Evolutionary conservation across 306 rosid genomes (phyloP).

Genomic region (Malus sylvestris): DNA sequence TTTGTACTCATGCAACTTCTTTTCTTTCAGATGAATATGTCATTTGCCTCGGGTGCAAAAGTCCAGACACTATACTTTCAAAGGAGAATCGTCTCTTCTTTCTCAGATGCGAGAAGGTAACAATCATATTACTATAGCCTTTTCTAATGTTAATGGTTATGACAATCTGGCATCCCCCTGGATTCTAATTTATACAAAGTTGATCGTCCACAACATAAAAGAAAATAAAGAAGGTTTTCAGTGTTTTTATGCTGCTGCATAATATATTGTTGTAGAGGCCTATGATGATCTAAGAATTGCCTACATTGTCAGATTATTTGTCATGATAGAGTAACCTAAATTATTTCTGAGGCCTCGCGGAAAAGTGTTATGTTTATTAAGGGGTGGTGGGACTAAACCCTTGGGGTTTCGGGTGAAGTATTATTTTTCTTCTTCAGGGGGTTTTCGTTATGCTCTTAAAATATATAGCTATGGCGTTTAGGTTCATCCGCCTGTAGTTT

Average conservation of each 20-base stretch:
- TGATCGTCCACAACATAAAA: neutral
- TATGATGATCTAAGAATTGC: conserved; percentile 16
- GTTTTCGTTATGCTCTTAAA: neutral
- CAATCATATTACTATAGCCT: neutral
- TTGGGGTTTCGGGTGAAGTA: neutral
- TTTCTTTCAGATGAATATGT: conserved; percentile 72
- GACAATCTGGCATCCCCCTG: neutral
- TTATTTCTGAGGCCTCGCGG: conserved; percentile 19
- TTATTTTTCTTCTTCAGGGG: neutral
- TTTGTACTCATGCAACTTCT: neutral
- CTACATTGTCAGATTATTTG: conserved; percentile 25
- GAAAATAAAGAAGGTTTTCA: neutral
- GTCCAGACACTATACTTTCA: conserved; percentile 90
- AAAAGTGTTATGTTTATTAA: neutral
- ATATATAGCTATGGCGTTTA: neutral
- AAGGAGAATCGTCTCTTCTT: conserved; percentile 97
- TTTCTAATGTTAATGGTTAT: neutral
- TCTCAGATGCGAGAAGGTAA: conserved; percentile 96
- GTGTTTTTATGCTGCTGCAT: neutral
- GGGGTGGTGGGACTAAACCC: neutral
- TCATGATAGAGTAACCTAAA: conserved; percentile 6
- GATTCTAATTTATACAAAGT: neutral
- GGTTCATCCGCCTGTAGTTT: neutral
- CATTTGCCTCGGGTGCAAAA: conserved; percentile 85
- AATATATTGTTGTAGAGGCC: conserved; percentile 6